Evolutionary conservation across 129 eudicot species (phyloP).

Genomic region (Daucus carota): DNA sequence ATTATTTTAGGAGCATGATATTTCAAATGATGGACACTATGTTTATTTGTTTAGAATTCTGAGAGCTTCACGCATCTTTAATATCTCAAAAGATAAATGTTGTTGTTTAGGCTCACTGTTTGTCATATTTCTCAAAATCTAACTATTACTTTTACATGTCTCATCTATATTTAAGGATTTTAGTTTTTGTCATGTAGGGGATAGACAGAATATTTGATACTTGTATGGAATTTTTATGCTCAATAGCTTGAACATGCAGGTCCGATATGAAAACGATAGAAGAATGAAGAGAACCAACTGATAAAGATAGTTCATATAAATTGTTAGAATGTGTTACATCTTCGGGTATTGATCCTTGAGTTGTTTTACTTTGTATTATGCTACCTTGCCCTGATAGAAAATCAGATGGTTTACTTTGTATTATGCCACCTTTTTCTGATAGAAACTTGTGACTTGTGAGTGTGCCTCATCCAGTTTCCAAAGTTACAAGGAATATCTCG

Average conservation of each 20-base stretch:
- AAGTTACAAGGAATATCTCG: constrained; percentile 7
- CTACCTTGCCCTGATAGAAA: constrained; percentile 38
- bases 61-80: neutral
- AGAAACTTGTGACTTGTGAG: neutral
- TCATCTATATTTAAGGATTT: neutral
- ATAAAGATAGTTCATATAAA: constrained; percentile 28
- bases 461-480: neutral
- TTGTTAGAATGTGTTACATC: constrained; percentile 33
- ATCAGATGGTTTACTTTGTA: constrained; percentile 6
- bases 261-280: constrained; percentile 23
- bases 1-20: neutral
- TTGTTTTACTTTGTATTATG: constrained; percentile 58
- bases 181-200: neutral
- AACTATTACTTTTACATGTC: neutral
- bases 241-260: constrained; percentile 8
- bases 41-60: neutral
- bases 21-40: neutral
- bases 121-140: neutral
- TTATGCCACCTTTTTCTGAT: constrained; percentile 1
- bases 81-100: neutral
- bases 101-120: neutral
- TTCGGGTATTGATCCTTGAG: constrained; percentile 22
- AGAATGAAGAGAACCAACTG: constrained; percentile 18
- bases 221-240: neutral
- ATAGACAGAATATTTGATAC: neutral